Percentiles rank a stretch among this genome's conserved stretches.
Evolutionary conservation across 768 basidiomycete genomes (phyloP).

Genomic region (Auricularia sp.): DNA sequence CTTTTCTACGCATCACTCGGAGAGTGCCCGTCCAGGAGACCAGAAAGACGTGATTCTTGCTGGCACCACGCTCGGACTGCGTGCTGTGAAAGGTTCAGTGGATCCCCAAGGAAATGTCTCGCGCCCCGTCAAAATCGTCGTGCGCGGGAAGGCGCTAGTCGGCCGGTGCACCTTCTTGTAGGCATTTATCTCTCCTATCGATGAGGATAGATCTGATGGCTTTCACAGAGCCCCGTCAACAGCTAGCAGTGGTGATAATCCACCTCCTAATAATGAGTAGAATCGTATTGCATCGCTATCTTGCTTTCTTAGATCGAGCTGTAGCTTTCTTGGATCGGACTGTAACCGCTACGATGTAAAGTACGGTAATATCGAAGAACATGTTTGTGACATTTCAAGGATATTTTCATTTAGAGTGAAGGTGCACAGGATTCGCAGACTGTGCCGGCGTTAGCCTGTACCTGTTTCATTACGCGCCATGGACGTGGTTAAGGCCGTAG

Average conservation of each 20-base stretch:
- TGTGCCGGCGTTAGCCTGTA: background rate
- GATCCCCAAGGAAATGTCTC: background rate
- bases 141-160: background rate
- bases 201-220: background rate
- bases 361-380: too few species aligned
- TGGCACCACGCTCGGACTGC: background rate
- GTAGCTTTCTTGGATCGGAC: too few species aligned
- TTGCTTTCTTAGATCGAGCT: too few species aligned
- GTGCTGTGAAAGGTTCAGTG: background rate
- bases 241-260: background rate
- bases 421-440: background rate
- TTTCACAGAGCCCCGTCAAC: background rate
- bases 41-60: background rate
- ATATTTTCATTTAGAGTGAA: background rate
- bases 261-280: background rate
- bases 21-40: background rate
- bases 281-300: background rate
- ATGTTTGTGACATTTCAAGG: background rate
- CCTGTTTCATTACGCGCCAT: conserved; percentile 30
- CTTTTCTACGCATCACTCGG: background rate
- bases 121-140: background rate
- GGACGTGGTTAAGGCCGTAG: conserved; percentile 94
- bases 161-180: background rate
- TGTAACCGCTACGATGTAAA: too few species aligned
- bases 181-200: background rate